phyloP scores from a whole-genome alignment of 169 alveolate species.

The Neospora caninum region DNA sequence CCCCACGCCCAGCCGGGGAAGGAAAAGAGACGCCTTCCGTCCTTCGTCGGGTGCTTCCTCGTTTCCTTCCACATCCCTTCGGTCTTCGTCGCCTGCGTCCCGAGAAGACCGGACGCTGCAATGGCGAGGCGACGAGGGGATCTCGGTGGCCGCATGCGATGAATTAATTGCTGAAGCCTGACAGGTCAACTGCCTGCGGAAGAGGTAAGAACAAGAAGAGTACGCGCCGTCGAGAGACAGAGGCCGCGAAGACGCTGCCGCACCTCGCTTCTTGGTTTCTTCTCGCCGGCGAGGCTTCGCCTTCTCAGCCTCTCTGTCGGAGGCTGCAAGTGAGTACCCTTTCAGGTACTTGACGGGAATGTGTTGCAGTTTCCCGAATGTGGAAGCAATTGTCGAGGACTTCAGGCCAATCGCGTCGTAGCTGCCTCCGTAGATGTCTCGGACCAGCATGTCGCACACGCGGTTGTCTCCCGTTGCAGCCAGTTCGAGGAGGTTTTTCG shows the following conservation, averaged over 20 bases:
- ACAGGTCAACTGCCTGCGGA: no score
- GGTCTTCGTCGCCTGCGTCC: no score
- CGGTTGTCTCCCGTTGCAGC: slow-evolving; percentile 57
- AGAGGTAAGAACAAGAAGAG: no score
- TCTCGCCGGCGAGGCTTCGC: background rate
- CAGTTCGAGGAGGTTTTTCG: slow-evolving; percentile 37
- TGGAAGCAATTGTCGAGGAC: slow-evolving; percentile 59
- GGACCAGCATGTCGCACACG: slow-evolving; percentile 65
- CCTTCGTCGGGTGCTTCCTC: no score
- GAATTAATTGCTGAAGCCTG: no score
- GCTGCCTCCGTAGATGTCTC: slow-evolving; percentile 70
- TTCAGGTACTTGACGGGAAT: background rate
- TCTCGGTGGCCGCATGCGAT: no score
- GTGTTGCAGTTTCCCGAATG: slow-evolving; percentile 67
- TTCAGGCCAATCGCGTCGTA: slow-evolving; percentile 55
- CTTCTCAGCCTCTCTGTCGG: background rate
- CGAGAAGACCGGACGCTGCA: no score
- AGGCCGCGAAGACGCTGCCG: slow-evolving; percentile 3
- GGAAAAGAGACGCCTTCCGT: no score
- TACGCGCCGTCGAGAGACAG: no score
- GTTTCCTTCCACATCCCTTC: background rate
- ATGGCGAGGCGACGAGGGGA: no score
- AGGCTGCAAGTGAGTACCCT: background rate
- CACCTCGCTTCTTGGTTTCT: background rate
- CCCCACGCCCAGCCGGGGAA: no score